Base-by-base conservation (phyloP, 306 rosid species). In the Comarum palustre region DNA sequence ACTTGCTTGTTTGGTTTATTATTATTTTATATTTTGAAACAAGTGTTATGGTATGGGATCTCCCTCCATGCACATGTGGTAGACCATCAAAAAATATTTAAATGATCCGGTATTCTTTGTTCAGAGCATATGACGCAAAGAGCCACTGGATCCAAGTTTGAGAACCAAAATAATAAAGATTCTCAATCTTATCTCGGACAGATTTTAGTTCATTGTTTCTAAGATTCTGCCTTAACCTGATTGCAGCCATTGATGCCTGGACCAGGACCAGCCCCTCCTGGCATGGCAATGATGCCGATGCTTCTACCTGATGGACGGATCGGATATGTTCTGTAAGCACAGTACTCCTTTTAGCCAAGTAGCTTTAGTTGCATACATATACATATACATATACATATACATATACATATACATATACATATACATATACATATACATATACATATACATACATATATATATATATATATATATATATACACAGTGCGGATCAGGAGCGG, bases 281-380 rank as follows among this genome's bases (percentile, higher is more conserved):
- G 96, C 66, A 88, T 94, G 96, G 86, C 96, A 79, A 94, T 91
- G 98, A 89, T 94, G 96, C 97, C 98, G 47, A 94, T 94, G 96
- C 90, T 94, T 83, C 84, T 91, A 42, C 95, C 96, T 61, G 97
- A 94, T 73, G 98, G 98, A 42, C 88, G 92, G 73, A 85, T 94
- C 29, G 98, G 95, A 81, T 91, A 94, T 84, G 96, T 94, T 86
- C 70, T 94, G 98, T 94, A 86, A 94, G 96, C 78, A 76, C 79
- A 65, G 39, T 36, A 17, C 61, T 1, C 57, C 61, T 32, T 16
- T 75, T 67, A 11, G 69, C 59, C 31, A 13, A 60, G 19, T 34
- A 52, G 58, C 66, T 41, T 6, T 46, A 59, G 46, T 65, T 59
- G n/a, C 39, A 1, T 57, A n/a, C n/a, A n/a, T n/a, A n/a, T n/a